Conservation (phyloP, 257 asterid genomes). For the Handroanthus guayacan region DNA sequence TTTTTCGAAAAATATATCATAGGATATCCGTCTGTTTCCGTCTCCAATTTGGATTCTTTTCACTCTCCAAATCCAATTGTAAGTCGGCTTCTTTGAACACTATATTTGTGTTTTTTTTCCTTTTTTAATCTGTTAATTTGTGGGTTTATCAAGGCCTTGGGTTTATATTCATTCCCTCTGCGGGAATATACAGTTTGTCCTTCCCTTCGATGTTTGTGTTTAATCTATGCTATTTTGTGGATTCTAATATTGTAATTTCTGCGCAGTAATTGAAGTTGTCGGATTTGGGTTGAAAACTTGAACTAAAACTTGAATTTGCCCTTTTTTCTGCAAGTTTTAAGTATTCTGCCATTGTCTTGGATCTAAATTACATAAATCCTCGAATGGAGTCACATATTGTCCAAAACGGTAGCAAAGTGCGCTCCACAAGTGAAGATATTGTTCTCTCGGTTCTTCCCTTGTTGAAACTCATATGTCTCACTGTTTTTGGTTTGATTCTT, state of each 20-base stretch:
- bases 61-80: constrained; percentile 20
- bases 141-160: background rate
- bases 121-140: background rate
- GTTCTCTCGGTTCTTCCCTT: constrained; percentile 69
- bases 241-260: background rate
- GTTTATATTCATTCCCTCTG: background rate
- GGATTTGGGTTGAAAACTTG: constrained; percentile 9
- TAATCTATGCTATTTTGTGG: background rate
- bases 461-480: constrained; percentile 75
- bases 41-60: background rate
- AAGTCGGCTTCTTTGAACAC: background rate
- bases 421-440: constrained; percentile 56
- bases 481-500: constrained; percentile 76
- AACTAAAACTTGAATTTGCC: constrained; percentile 7
- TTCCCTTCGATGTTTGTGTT: background rate
- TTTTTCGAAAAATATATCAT: no score
- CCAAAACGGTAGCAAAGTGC: constrained; percentile 21
- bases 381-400: constrained; percentile 46
- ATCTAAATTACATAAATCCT: background rate
- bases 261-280: constrained; percentile 21
- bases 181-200: background rate
- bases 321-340: background rate
- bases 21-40: no score
- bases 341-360: constrained; percentile 9
- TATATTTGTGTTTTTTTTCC: background rate